Conservation (phyloP, 345 rosid genomes). For the Eucalyptus shirleyi region DNA sequence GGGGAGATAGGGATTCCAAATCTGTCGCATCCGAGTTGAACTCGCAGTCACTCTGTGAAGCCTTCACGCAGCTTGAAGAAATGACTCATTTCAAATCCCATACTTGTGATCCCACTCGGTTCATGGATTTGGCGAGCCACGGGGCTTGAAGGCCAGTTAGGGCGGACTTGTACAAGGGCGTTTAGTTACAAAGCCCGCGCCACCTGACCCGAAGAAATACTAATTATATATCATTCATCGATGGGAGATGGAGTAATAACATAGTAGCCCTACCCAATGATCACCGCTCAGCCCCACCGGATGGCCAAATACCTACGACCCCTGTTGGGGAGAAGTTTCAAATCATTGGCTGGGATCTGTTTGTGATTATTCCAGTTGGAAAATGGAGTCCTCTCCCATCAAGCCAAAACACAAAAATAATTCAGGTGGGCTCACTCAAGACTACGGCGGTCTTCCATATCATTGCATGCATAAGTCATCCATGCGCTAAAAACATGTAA, state of each 20-base stretch:
- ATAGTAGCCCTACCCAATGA: background rate
- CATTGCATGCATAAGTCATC: background rate
- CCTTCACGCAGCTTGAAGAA: background rate
- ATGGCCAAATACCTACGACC: background rate
- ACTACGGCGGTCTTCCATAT: background rate
- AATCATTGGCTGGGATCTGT: background rate
- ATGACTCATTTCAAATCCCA: background rate
- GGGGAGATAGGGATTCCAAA: background rate
- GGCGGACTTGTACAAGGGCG: background rate
- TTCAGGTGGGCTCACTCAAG: background rate
- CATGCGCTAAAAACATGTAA: accelerated
- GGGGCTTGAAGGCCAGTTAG: background rate
- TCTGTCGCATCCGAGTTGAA: background rate
- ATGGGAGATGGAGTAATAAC: background rate
- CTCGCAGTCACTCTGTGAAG: background rate
- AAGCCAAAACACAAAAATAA: background rate
- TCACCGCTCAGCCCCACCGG: background rate
- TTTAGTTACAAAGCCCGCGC: background rate
- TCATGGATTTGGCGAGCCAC: background rate
- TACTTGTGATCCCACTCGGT: background rate
- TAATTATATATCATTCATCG: background rate
- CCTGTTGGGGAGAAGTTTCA: background rate
- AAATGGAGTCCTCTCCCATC: background rate
- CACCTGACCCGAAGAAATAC: background rate
- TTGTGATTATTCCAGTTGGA: background rate